Base-by-base conservation (phyloP, 768 basidiomycete species). In the Boletus huronensis region DNA sequence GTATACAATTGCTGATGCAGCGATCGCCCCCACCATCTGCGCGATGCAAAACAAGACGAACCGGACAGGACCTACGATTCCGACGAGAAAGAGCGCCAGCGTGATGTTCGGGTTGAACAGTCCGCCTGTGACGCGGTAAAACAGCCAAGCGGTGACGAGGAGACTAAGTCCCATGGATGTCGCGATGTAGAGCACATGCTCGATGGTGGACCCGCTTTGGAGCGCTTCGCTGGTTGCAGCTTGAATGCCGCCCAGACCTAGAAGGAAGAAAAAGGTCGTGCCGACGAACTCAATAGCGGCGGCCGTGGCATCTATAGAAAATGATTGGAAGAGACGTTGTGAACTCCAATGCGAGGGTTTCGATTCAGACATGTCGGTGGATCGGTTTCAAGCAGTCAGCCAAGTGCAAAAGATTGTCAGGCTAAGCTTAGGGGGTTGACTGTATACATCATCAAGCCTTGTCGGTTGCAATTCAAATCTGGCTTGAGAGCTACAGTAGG, bases 31-130 rank as follows among this genome's bases (percentile, higher is more conserved):
- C 0, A 74, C 52, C 25, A 88, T 68, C 61, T 87, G 84, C 8
- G 87, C 86, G 41, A 84, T 68, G 58, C 75, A 80, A 62, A 81
- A 85, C 34, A 88, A 67, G 25, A 82, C 71, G 53, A 81, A 84
- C 9, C 85, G 77, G 38, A 80, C 70, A 2, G 82, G 83, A 1
- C 72, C 69, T 35, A 88, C 75, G 21, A 74, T 74, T 2, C 83
- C 83, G 13, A 79, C 72, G 39, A 88, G 72, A 49, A 83, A 74
- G 34, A 87, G 77, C 8, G 85, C 79, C 38, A 83, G 70, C 16
- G 79, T 81, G 54, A 88, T 75, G 54, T 83, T 74, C 0, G 84
- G 85, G 57, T 87, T 88, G 70, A 86, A 87, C 23, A 85, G 69
- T 6, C 83, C 83, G 10, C 84, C 84, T 0, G 83, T 84, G 23